phyloP scores from a whole-genome alignment of 2,329 filamentous ascomycete genomes.

The Fusarium pseudoanthophilum region DNA sequence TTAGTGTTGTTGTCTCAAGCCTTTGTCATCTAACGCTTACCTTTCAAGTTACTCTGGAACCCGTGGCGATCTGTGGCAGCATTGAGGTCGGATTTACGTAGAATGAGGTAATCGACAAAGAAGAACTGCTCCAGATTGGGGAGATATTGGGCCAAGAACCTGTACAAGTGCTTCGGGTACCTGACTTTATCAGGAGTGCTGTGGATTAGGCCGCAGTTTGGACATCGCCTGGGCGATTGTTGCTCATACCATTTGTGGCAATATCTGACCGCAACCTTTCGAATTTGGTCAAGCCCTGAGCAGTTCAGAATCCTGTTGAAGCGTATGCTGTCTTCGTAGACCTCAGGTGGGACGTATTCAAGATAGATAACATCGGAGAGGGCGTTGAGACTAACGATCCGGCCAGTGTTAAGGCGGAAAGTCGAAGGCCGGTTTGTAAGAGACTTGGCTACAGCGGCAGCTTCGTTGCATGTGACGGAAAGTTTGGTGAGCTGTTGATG shows the following conservation, averaged over 20 bases:
- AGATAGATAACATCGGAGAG: conserved; percentile 48
- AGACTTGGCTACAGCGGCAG: conserved; percentile 34
- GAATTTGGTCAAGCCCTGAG: conserved; percentile 47
- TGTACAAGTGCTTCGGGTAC: conserved; percentile 56
- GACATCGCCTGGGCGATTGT: conserved; percentile 43
- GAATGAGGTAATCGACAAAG: conserved; percentile 57
- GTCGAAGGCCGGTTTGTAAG: conserved; percentile 35
- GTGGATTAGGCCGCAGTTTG: conserved; percentile 49
- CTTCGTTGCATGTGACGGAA: conserved; percentile 44
- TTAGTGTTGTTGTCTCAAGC: conserved; percentile 19
- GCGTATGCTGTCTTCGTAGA: conserved; percentile 43
- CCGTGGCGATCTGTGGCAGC: background rate
- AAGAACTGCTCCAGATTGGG: conserved; percentile 57
- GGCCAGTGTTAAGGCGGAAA: conserved; percentile 43
- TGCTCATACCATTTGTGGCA: conserved; percentile 55
- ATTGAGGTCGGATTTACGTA: conserved; percentile 43
- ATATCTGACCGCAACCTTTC: conserved; percentile 56
- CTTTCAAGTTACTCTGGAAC: background rate
- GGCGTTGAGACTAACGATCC: conserved; percentile 46
- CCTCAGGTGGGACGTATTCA: conserved; percentile 48
- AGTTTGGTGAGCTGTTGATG: conserved; percentile 45
- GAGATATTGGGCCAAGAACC: conserved; percentile 55
- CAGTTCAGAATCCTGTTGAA: conserved; percentile 45
- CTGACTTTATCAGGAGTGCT: conserved; percentile 39
- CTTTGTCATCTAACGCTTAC: conserved; percentile 7